Evolutionary conservation across 768 basidiomycete genomes (phyloP).

Genomic region (Naganishia friedmannii): DNA sequence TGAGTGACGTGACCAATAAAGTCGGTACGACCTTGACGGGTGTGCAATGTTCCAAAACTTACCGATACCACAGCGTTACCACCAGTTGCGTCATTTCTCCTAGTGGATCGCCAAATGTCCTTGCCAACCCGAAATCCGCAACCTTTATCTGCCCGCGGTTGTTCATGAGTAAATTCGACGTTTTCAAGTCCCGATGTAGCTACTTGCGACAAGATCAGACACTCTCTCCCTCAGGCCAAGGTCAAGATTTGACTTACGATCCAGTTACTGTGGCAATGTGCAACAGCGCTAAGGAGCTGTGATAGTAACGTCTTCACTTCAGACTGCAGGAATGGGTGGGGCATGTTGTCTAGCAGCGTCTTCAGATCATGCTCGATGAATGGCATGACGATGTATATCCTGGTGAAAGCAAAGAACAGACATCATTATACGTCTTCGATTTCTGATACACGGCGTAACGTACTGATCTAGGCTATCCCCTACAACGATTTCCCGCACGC

Average conservation of each 20-base stretch:
- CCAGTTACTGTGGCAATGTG: conserved; percentile 93
- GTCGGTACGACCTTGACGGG: neutral
- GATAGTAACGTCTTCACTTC: conserved; percentile 97
- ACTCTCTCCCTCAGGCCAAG: neutral
- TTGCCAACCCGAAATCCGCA: conserved; percentile 93
- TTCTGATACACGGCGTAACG: conserved; percentile 50
- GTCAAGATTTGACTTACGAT: conserved; percentile 55
- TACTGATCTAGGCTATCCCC: conserved; percentile 98
- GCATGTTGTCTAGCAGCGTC: conserved; percentile 89
- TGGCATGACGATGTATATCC: conserved; percentile 99
- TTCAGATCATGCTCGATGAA: conserved; percentile 99
- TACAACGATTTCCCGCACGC: conserved; percentile 95
- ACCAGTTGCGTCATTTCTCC: conserved; percentile 97
- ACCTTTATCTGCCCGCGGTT: conserved; percentile 98
- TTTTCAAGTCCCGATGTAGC: conserved; percentile 93
- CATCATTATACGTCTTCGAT: neutral
- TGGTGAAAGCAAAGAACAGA: conserved; percentile 45
- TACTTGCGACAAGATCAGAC: conserved; percentile 26
- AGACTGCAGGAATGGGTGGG: conserved; percentile 90
- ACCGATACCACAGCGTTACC: conserved; percentile 99
- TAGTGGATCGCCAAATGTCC: conserved; percentile 92
- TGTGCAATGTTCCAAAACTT: conserved; percentile 44
- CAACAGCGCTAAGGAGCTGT: conserved; percentile 87
- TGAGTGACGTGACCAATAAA: neutral
- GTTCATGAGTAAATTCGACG: conserved; percentile 97